phyloP scores from a whole-genome alignment of 768 basidiomycete genomes.

The Lactarius sanguifluus region DNA sequence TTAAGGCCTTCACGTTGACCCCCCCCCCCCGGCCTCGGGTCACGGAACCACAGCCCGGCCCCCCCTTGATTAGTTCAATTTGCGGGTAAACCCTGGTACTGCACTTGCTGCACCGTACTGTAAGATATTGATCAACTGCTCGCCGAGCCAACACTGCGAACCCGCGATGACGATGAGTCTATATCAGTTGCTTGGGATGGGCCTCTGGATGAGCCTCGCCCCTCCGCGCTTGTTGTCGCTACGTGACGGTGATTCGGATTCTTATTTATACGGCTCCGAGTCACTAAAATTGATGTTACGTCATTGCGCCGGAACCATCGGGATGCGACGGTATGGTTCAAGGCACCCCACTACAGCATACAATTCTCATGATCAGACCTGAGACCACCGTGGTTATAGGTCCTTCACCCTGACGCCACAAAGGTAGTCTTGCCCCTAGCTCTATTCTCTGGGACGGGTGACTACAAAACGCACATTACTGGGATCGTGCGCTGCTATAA shows the following conservation, averaged over 20 bases:
- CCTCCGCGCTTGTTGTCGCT: not conserved
- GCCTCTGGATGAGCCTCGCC: not conserved
- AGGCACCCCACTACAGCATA: no score
- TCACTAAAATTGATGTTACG: not conserved
- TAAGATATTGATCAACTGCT: not conserved
- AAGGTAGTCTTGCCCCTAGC: not conserved
- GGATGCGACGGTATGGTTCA: no score
- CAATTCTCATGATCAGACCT: not conserved
- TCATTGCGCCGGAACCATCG: not conserved
- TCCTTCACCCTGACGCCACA: not conserved
- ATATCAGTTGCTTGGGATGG: no score
- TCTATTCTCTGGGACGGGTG: not conserved
- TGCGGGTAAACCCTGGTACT: no score
- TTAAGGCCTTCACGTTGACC: no score
- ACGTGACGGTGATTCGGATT: not conserved
- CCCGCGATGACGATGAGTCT: not conserved
- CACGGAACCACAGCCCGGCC: no score
- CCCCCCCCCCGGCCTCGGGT: no score
- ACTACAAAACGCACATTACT: not conserved
- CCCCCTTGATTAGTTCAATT: no score
- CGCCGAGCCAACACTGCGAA: not conserved
- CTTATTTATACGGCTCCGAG: not conserved
- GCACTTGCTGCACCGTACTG: no score
- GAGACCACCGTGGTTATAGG: not conserved
- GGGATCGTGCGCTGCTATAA: not conserved